phyloP scores from a whole-genome alignment of 148 eudicot genomes.

The Silene latifolia region DNA sequence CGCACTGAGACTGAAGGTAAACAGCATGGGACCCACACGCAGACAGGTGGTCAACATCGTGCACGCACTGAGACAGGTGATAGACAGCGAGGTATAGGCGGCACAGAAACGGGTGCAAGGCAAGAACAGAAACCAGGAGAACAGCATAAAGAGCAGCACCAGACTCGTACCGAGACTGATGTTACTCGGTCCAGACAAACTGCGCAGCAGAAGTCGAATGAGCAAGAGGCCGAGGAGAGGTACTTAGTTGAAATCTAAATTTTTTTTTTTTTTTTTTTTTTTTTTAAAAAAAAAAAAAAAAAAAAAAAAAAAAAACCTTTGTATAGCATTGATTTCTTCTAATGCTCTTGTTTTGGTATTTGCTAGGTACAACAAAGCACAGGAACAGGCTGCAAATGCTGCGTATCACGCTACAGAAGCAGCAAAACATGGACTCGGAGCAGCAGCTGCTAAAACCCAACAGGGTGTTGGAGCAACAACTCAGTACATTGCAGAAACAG shows the following conservation, averaged over 20 bases:
- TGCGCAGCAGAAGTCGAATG: conserved; percentile 77
- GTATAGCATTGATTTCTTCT: too few species aligned
- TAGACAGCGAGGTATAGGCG: background rate
- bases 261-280: too few species aligned
- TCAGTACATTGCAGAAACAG: conserved; percentile 35
- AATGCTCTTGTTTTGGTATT: background rate
- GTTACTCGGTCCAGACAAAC: conserved; percentile 40
- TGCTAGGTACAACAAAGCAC: conserved; percentile 31
- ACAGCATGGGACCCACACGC: background rate
- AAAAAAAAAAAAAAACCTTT: too few species aligned
- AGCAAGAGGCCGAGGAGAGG: conserved; percentile 60
- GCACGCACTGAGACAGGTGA: background rate
- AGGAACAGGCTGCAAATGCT: conserved; percentile 16
- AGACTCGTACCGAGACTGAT: conserved; percentile 41
- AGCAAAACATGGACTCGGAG: conserved; percentile 21
- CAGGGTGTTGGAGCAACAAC: conserved; percentile 26
- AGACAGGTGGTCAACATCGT: background rate
- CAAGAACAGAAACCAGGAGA: background rate
- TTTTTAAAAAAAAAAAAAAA: too few species aligned
- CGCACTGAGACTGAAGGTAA: background rate
- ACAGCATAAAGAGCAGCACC: conserved; percentile 5
- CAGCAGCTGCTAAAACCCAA: conserved; percentile 22
- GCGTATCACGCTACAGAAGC: conserved; percentile 21
- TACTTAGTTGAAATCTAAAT: background rate
- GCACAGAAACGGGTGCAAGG: background rate